Evolutionary conservation across 345 rosid genomes (phyloP).

Genomic region (Salix udensis): DNA sequence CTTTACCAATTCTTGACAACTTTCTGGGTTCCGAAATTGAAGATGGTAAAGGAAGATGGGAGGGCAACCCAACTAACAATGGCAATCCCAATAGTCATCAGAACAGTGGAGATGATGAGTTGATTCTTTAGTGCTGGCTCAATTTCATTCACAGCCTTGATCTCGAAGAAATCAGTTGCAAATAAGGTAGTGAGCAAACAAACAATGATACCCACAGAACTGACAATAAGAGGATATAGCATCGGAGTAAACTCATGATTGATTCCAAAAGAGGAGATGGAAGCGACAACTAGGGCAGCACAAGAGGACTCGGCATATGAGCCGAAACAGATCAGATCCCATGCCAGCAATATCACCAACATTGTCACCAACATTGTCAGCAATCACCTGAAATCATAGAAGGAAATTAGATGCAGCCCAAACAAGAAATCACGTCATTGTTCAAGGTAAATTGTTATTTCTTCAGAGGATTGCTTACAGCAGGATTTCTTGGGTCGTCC

Average conservation of each 20-base stretch:
- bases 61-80: conserved; percentile 52
- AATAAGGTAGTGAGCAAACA: conserved; percentile 70
- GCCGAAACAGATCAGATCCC: conserved; percentile 81
- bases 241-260: conserved; percentile 67
- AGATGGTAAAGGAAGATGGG: conserved; percentile 68
- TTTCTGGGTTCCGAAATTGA: conserved; percentile 66
- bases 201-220: conserved; percentile 65
- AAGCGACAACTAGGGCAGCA: conserved; percentile 76
- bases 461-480: conserved; percentile 44
- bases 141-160: conserved; percentile 65
- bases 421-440: background rate
- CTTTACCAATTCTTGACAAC: conserved; percentile 65
- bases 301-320: conserved; percentile 75
- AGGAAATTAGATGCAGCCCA: conserved; percentile 4
- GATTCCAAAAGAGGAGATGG: conserved; percentile 70
- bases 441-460: background rate
- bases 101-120: conserved; percentile 63
- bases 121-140: conserved; percentile 69
- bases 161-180: conserved; percentile 72
- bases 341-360: conserved; percentile 85
- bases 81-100: conserved; percentile 68
- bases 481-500: conserved; percentile 83
- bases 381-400: conserved; percentile 58
- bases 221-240: conserved; percentile 66
- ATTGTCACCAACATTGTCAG: conserved; percentile 82